These are phyloP conservation scores for Skeletonema potamos DNA, from an alignment of 108 stramenopile species.

Conservation along the genomic window DNA sequence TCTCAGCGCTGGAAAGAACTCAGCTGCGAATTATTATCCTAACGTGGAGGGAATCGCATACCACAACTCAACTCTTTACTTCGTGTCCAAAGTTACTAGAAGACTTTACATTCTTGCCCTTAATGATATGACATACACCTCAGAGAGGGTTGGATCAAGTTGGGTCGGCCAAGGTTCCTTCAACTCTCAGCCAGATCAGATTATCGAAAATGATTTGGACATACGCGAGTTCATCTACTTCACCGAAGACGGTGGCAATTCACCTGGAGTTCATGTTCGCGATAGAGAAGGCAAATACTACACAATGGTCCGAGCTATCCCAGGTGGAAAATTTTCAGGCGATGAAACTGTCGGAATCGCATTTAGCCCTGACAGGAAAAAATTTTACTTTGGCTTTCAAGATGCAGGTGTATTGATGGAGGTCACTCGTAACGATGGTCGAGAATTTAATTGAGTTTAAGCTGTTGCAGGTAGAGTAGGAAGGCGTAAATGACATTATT, in stretches of 20 bases:
- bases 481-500: not conserved
- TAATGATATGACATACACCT: not conserved
- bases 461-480: not conserved
- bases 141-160: not conserved
- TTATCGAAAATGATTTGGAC: conserved; percentile 9
- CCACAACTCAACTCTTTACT: conserved; percentile 33
- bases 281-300: conserved; percentile 26
- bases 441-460: not conserved
- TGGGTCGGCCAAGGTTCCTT: conserved; percentile 21
- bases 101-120: conserved; percentile 33
- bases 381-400: not conserved
- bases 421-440: not conserved
- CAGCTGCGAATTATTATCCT: conserved; percentile 28
- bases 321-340: conserved; percentile 2
- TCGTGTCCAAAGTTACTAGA: conserved; percentile 34
- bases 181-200: conserved; percentile 50
- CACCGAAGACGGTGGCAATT: conserved; percentile 52
- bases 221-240: conserved; percentile 45
- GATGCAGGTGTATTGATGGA: not conserved
- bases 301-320: conserved; percentile 28
- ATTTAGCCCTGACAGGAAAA: conserved; percentile 54
- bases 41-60: conserved; percentile 50
- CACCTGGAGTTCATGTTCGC: conserved; percentile 34
- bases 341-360: conserved; percentile 65
- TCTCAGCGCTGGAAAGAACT: not conserved